Percentiles rank a stretch among this genome's conserved stretches.
These are phyloP conservation scores for Sideroxylon spinosum DNA, from an alignment of 179 eudicot genomes.

Conservation along the genomic window DNA sequence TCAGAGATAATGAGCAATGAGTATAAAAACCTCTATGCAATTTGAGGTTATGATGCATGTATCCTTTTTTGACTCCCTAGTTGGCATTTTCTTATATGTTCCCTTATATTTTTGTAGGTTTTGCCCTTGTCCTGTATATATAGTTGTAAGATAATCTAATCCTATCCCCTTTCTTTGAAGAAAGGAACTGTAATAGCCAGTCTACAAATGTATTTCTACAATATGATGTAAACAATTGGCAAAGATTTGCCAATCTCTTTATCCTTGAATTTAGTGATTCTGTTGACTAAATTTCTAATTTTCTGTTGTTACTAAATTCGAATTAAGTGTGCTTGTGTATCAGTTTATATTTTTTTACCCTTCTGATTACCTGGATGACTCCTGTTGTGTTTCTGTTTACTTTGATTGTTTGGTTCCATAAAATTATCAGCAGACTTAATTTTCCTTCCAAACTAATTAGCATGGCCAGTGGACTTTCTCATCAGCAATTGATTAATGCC, in stretches of 20 bases:
- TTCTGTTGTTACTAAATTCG: not conserved
- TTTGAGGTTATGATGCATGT: conserved; percentile 21
- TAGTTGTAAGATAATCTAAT: not conserved
- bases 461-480: not conserved
- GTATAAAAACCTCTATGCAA: conserved; percentile 42
- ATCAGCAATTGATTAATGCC: not conserved
- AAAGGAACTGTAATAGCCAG: not conserved
- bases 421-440: not conserved
- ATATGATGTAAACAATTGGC: not conserved
- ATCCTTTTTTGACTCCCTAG: not conserved
- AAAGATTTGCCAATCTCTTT: not conserved
- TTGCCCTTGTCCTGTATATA: not conserved
- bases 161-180: not conserved
- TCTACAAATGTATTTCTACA: not conserved
- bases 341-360: not conserved
- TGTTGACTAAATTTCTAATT: not conserved
- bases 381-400: not conserved
- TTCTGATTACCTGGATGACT: not conserved
- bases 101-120: not conserved
- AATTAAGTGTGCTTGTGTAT: not conserved
- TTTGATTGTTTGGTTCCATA: not conserved
- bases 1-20: conserved; percentile 36
- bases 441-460: not conserved
- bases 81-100: conserved; percentile 4
- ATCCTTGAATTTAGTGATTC: not conserved